Evolutionary conservation across 129 eudicot genomes (phyloP), one percentile per base, ranked within the genome.

Genomic region (Kitagawia praeruptora): DNA sequence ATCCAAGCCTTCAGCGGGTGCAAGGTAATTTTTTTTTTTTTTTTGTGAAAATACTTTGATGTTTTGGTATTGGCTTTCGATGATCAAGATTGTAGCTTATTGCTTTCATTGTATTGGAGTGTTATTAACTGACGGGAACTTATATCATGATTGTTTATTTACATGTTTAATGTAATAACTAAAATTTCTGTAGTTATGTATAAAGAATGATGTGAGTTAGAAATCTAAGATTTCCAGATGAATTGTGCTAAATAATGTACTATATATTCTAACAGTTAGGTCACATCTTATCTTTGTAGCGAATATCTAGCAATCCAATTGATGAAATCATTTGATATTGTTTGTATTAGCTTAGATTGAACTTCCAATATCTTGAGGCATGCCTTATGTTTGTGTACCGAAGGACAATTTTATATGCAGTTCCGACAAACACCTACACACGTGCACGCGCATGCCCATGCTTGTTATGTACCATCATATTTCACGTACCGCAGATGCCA

Each of bases 1-100:
- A 21, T 83, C 91, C 49, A 90, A 87, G 80, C 56, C 91, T 73
- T 83, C 89, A 21, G 85, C 80, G 21, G 85, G 85, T 81, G 78
- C 86, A 76, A 90, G 99, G 99, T 95, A 92, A n/a, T n/a, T n/a
- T n/a, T n/a, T n/a, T n/a, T n/a, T n/a, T 79, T 11, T 40, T 37
- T 34, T 70, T 77, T 21, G 16, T 38, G 72, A 16, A 4, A 7
- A 0, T 71, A 7, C 46, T 42, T 41, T 25, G 41, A 58, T 58
- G 25, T 8, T 23, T 42, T 44, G 31, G n/a, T 58, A 23, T 58
- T 58, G 66, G 66, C 12, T 58, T 58, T 58, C n/a, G 31, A 23
- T 23, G 66, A 8, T 58, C 31, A 23, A 21, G 28, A 58, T 58
- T 21, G 14, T 3, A 58, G 69, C 15, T 61, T 25, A 13, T n/a